Evolutionary conservation across 345 rosid species (phyloP), one percentile per base, ranked within the genome.

Genomic region (Hibiscus mutabilis): DNA sequence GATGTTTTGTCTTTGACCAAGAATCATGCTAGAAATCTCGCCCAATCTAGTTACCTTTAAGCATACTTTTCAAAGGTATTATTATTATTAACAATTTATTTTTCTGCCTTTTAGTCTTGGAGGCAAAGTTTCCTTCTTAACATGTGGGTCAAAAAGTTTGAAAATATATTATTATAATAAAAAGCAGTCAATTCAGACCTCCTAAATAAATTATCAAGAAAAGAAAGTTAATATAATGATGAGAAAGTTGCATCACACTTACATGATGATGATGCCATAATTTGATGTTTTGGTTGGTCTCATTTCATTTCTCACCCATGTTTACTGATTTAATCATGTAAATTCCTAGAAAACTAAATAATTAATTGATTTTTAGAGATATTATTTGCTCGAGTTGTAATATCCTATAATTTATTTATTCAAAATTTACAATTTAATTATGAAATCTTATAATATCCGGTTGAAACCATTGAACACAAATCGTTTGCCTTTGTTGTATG

Each of bases 1-100:
- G 52, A 19, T 40, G 68, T 21, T 13, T 64, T 40, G 68, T 21
- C 6, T 64, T 64, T 64, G 68, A 64, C 68, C 21, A 52, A 52
- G 33, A 21, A 37, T 64, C 47, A 10, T 62, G 7, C 15, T 33
- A n/a, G 8, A 35, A 18, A 19, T 63, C 47, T 62, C 24, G 7
- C 47, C 68, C 21, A 64, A 64, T 64, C 52, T 40, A 31, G 18
- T 31, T 40, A 12, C 29, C n/a, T 64, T 64, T 64, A 1, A 64
- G 0, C 51, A 40, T 40, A 40, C 68, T 64, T 64, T 64, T 40
- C 68, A 21, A 64, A 64, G 52, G 22, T 18, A 6, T 13, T 19
- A 44, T 2, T 44, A 40, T 40, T 40, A 46, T 14, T 46, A 46
- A 11, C 12, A 46, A 46, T 13, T 37, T 10, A 13, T 19, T 35